A percentile compares a stretch with the other conserved stretches of the same genome.
These are phyloP conservation scores for Pythium brachiatum DNA, from an alignment of 352 stramenopile species.

Conservation along the genomic window DNA sequence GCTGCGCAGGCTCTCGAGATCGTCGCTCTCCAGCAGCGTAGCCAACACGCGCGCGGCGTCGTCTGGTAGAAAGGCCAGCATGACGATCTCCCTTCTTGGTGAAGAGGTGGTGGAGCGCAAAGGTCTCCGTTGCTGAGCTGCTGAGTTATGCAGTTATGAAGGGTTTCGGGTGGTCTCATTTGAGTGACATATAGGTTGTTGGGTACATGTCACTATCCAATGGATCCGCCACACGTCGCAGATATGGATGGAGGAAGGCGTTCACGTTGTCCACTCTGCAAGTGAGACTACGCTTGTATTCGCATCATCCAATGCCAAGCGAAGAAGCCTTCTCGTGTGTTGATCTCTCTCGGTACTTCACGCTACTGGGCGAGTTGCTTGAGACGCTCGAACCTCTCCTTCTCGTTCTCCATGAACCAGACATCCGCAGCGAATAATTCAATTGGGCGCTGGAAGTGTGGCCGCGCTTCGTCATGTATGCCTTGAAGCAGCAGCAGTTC, in stretches of 20 bases:
- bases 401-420: slow-evolving; percentile 20
- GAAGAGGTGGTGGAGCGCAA: no score
- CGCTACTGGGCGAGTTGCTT: background rate
- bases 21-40: background rate
- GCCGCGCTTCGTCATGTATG: background rate
- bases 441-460: background rate
- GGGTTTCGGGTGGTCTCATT: no score
- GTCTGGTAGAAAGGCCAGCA: slow-evolving; percentile 10
- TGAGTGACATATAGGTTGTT: no score
- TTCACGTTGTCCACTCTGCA: no score
- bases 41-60: background rate
- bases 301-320: no score
- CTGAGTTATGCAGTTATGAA: no score
- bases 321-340: background rate
- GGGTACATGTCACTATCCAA: no score
- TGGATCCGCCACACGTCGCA: no score
- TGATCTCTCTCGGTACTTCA: background rate
- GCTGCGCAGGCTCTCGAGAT: background rate
- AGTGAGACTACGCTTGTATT: background rate
- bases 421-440: slow-evolving; percentile 8
- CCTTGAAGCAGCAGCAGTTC: slow-evolving; percentile 22
- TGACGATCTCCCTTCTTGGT: no score
- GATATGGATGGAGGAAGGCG: no score
- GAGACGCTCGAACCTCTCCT: slow-evolving; percentile 5
- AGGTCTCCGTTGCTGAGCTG: no score